These are phyloP conservation scores for Podila verticillata DNA, from an alignment of 192 early-diverging fungal species.

Conservation along the genomic window DNA sequence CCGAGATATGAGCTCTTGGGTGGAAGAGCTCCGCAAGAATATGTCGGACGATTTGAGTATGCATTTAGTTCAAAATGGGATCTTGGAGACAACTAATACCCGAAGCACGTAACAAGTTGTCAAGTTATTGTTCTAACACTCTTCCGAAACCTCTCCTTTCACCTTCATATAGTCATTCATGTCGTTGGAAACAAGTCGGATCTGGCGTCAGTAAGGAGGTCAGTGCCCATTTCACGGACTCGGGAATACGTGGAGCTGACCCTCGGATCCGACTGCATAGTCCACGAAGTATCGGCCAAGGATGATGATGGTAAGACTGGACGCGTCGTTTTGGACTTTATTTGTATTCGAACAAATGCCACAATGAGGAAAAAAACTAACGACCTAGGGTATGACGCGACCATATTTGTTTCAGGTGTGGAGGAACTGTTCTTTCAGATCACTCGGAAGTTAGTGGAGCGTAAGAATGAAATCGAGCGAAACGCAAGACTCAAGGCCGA, in stretches of 20 bases:
- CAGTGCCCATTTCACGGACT: conserved; percentile 65
- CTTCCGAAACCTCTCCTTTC: neutral
- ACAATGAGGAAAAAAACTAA: neutral
- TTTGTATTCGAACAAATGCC: neutral
- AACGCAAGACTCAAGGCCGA: conserved; percentile 38
- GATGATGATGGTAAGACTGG: conserved; percentile 70
- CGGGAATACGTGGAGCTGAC: conserved; percentile 68
- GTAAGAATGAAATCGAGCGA: conserved; percentile 47
- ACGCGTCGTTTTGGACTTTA: neutral
- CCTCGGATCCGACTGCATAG: conserved; percentile 66
- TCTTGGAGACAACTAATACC: neutral
- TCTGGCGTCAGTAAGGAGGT: conserved; percentile 65
- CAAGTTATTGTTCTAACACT: neutral
- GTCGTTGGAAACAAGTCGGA: conserved; percentile 81
- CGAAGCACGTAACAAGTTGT: neutral
- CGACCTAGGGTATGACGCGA: no score
- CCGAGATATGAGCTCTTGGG: conserved; percentile 73
- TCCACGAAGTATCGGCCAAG: conserved; percentile 80
- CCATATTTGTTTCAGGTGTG: conserved; percentile 38
- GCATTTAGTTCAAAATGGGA: neutral
- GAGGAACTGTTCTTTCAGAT: conserved; percentile 65
- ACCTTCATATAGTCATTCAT: conserved; percentile 65
- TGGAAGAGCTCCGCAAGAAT: conserved; percentile 64
- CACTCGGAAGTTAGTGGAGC: conserved; percentile 57
- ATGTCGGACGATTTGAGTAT: conserved; percentile 70